Evolutionary conservation across 169 alveolate species (phyloP).

Genomic region (Theileria equi): DNA sequence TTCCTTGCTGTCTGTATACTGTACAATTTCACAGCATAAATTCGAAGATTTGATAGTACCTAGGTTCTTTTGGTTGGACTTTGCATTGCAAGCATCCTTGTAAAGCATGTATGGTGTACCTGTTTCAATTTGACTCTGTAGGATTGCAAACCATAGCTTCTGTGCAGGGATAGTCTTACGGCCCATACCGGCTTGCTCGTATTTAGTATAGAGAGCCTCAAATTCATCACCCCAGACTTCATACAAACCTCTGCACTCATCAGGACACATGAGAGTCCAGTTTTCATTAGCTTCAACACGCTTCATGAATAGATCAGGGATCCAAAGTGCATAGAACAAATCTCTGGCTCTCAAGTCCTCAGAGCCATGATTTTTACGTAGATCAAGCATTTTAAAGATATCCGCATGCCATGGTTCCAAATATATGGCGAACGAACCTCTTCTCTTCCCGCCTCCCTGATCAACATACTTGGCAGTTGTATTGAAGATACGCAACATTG

Average conservation of each 20-base stretch:
- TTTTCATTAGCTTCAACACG: conserved; percentile 92
- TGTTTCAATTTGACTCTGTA: conserved; percentile 96
- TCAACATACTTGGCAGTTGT: conserved; percentile 93
- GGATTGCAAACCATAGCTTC: conserved; percentile 92
- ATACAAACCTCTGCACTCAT: conserved; percentile 94
- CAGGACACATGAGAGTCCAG: conserved; percentile 98
- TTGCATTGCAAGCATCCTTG: conserved; percentile 92
- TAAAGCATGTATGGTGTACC: conserved; percentile 99
- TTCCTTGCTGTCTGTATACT: conserved; percentile 95
- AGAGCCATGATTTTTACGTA: conserved; percentile 95
- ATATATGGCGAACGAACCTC: conserved; percentile 97
- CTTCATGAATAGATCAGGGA: conserved; percentile 98
- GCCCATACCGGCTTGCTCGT: conserved; percentile 88
- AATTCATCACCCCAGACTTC: conserved; percentile 95
- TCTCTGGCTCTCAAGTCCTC: conserved; percentile 98
- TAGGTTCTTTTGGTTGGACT: conserved; percentile 94
- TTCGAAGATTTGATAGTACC: conserved; percentile 96
- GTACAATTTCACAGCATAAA: conserved; percentile 95
- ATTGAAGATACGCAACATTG: conserved; percentile 96
- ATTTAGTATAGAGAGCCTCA: conserved; percentile 84
- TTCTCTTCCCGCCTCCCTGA: conserved; percentile 96
- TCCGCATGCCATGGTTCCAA: conserved; percentile 99
- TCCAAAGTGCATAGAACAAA: conserved; percentile 97
- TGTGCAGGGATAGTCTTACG: conserved; percentile 94
- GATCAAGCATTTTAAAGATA: conserved; percentile 90